Evolutionary conservation across 148 eudicot genomes (phyloP), one percentile per base, ranked within the genome.

Genomic region (Amaranthus cruentus): DNA sequence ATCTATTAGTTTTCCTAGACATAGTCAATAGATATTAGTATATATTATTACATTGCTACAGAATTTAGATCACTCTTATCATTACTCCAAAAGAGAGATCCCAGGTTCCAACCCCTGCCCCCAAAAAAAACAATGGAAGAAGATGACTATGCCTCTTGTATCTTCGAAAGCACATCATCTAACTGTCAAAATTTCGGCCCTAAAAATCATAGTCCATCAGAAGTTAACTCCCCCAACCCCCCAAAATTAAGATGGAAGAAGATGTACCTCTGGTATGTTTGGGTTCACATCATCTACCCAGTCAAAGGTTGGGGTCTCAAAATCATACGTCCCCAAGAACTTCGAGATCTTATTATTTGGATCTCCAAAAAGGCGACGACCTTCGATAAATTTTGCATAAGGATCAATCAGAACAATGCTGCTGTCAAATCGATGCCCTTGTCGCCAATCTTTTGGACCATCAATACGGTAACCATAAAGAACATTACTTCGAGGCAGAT

Each of bases 341-440:
- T 87, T 81, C 55, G 89, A 87, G 70, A 81, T 75, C 83, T 77
- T 85, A 68, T 86, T 71, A 75, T 79, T 85, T 71, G 79, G 72
- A 85, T 96, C 97, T 74, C 90, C 97, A 81, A 96, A 96, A 59
- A 75, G 51, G n/a, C 95, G 85, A 62, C 97, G 99, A 66, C 99
- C 97, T 86, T 96, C 97, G 68, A 96, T 49, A 61, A 90, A 77
- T 83, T 88, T 96, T 38, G 97, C 96, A 70, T 92, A 96, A 8
- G 99, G 99, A 78, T 96, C 99, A 69, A 96, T 75, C 51, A 96
- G 84, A 77, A 92, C 72, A 69, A 70, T 66, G 71, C 78, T 86
- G 49, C 72, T 77, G 80, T 96, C 99, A 77, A 86, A 96, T 65
- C 99, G 91, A 88, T 96, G 97, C 56, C 99, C 99, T 80, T 87